These are phyloP conservation scores for Phialophora expanda DNA, from an alignment of 2,329 filamentous ascomycete species.

Conservation along the genomic window DNA sequence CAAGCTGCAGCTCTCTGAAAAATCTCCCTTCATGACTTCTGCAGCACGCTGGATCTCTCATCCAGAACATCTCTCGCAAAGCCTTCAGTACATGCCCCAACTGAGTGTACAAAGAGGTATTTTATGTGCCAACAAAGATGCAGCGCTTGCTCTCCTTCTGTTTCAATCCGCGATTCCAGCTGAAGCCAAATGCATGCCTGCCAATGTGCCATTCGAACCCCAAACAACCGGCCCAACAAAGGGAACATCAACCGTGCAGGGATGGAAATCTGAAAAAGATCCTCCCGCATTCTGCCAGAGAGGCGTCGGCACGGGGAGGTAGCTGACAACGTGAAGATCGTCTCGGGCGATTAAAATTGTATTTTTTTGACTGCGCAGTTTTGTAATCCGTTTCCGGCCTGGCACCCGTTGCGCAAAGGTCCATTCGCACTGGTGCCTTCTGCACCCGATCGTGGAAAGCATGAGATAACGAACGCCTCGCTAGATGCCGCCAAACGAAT, in stretches of 20 bases:
- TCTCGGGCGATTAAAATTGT: constrained; percentile 29
- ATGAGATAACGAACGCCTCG: constrained; percentile 29
- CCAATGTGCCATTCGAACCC: constrained; percentile 31
- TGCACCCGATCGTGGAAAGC: constrained; percentile 24
- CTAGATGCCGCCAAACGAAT: constrained; percentile 33
- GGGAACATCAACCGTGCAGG: constrained; percentile 20
- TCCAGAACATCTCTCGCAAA: neutral
- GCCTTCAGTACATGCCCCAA: neutral
- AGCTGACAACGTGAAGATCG: constrained; percentile 12
- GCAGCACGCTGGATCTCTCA: neutral
- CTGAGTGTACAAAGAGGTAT: constrained; percentile 26
- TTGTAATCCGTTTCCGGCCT: constrained; percentile 25
- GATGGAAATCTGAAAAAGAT: constrained; percentile 7
- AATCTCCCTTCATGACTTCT: neutral
- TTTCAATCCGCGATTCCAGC: constrained; percentile 18
- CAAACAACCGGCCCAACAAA: constrained; percentile 25
- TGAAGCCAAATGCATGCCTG: constrained; percentile 23
- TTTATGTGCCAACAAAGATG: constrained; percentile 19
- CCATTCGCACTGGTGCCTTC: constrained; percentile 20
- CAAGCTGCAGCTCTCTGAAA: neutral
- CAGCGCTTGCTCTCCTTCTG: constrained; percentile 3
- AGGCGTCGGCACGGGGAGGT: neutral
- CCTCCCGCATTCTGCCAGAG: neutral
- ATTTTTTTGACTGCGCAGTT: constrained; percentile 24
- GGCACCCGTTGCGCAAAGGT: constrained; percentile 26